phyloP scores from a whole-genome alignment of 148 eudicot genomes.

The Amaranthus palmeri region DNA sequence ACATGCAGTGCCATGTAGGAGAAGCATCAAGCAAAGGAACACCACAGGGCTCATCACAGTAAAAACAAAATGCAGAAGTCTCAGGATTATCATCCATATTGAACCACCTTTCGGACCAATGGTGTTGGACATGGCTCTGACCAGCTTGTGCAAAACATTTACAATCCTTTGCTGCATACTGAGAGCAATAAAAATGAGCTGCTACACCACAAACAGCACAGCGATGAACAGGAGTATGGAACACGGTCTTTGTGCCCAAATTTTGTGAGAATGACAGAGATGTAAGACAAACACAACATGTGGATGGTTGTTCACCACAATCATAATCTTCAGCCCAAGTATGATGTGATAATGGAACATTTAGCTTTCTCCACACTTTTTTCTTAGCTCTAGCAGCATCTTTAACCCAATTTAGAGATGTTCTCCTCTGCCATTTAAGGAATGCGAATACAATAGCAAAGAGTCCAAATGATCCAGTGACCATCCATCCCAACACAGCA shows the following conservation, averaged over 20 bases:
- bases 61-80: constrained; percentile 66
- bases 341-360: constrained; percentile 69
- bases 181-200: constrained; percentile 69
- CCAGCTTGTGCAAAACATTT: constrained; percentile 83
- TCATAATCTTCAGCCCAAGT: constrained; percentile 75
- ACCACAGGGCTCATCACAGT: constrained; percentile 89
- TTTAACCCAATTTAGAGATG: constrained; percentile 80
- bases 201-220: constrained; percentile 88
- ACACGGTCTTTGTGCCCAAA: constrained; percentile 45
- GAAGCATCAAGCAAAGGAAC: constrained; percentile 71
- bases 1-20: constrained; percentile 81
- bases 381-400: constrained; percentile 82
- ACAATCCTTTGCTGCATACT: constrained; percentile 71
- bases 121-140: constrained; percentile 65
- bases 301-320: constrained; percentile 58
- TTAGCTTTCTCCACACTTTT: constrained; percentile 72
- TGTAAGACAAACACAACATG: constrained; percentile 76
- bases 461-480: constrained; percentile 69
- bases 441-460: constrained; percentile 56
- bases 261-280: constrained; percentile 48
- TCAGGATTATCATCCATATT: constrained; percentile 73
- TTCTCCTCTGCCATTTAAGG: constrained; percentile 68
- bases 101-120: constrained; percentile 87
- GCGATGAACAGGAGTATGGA: constrained; percentile 54
- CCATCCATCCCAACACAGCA: constrained; percentile 59